phyloP scores from a whole-genome alignment of 116 monocot species.

The Trichopus zeylanicus region DNA sequence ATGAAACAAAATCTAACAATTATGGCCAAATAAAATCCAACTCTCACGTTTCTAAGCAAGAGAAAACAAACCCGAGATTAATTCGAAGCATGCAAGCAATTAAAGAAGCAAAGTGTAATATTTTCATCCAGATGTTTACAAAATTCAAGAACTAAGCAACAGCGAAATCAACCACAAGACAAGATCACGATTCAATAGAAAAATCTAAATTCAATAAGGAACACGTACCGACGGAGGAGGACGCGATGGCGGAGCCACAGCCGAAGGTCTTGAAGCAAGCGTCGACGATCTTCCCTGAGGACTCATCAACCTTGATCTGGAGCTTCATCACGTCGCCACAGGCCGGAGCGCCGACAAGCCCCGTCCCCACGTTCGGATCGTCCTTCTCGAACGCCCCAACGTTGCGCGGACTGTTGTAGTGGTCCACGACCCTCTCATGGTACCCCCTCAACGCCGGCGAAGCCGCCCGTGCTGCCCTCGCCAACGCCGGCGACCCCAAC shows the following conservation, averaged over 20 bases:
- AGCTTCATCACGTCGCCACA: slow-evolving; percentile 97
- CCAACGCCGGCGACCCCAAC: slow-evolving; percentile 5
- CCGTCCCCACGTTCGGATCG: slow-evolving; percentile 77
- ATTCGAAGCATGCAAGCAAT: too few species aligned
- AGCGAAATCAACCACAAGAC: too few species aligned
- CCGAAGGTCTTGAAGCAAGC: slow-evolving; percentile 97
- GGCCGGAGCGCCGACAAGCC: slow-evolving; percentile 83
- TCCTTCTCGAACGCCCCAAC: slow-evolving; percentile 92
- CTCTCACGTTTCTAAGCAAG: too few species aligned
- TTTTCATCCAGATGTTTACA: too few species aligned
- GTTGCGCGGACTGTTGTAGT: slow-evolving; percentile 88
- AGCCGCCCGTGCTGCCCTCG: too few species aligned
- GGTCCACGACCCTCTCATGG: slow-evolving; percentile 92
- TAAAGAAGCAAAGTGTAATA: too few species aligned
- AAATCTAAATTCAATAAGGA: too few species aligned
- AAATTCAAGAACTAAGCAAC: too few species aligned
- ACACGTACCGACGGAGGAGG: slow-evolving; percentile 69
- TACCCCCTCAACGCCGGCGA: slow-evolving; percentile 27
- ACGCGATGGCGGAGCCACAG: slow-evolving; percentile 91
- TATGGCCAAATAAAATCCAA: too few species aligned
- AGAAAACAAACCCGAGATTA: too few species aligned
- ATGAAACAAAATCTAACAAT: too few species aligned
- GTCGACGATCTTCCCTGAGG: slow-evolving; percentile 71
- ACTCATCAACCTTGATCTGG: slow-evolving; percentile 84
- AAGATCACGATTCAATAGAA: too few species aligned